Percentiles rank a stretch among this genome's conserved stretches.
Evolutionary conservation across 768 basidiomycete genomes (phyloP).

Genomic region (Daedaleopsis nitida): DNA sequence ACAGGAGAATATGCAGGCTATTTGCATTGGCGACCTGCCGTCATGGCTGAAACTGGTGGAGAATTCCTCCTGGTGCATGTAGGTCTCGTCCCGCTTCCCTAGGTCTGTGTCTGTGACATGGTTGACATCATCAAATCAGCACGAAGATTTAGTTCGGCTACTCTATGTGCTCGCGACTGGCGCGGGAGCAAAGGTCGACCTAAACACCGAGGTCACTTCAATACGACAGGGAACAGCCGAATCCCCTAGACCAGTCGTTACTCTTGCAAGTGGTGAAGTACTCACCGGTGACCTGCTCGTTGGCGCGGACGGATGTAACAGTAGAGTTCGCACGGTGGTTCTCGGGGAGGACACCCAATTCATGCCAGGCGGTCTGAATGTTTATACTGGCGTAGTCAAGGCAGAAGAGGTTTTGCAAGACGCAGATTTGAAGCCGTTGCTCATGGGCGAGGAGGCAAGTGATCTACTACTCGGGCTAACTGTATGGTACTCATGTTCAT

Average conservation of each 20-base stretch:
- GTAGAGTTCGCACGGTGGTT: slow-evolving; percentile 40
- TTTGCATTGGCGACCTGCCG: neutral
- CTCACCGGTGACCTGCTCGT: slow-evolving; percentile 58
- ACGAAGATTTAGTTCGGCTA: slow-evolving; percentile 40
- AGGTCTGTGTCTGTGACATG: neutral
- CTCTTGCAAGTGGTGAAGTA: slow-evolving; percentile 42
- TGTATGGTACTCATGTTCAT: neutral
- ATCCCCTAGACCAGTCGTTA: slow-evolving; percentile 25
- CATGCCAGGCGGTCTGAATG: slow-evolving; percentile 32
- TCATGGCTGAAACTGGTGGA: neutral
- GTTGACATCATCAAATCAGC: slow-evolving; percentile 33
- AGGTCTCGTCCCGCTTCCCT: neutral
- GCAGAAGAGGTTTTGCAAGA: slow-evolving; percentile 42
- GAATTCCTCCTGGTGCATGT: neutral
- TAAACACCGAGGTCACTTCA: slow-evolving; percentile 30
- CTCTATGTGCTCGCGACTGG: slow-evolving; percentile 47
- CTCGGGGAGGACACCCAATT: slow-evolving; percentile 34
- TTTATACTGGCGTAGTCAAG: slow-evolving; percentile 50
- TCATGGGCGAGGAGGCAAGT: slow-evolving; percentile 35
- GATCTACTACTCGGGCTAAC: too few species aligned
- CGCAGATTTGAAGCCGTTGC: slow-evolving; percentile 34
- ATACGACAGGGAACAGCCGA: slow-evolving; percentile 18
- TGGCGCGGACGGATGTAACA: slow-evolving; percentile 59
- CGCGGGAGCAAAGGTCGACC: slow-evolving; percentile 51
- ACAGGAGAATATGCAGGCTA: neutral